phyloP scores from a whole-genome alignment of 768 basidiomycete species.

The Lentinus tigrinus region DNA sequence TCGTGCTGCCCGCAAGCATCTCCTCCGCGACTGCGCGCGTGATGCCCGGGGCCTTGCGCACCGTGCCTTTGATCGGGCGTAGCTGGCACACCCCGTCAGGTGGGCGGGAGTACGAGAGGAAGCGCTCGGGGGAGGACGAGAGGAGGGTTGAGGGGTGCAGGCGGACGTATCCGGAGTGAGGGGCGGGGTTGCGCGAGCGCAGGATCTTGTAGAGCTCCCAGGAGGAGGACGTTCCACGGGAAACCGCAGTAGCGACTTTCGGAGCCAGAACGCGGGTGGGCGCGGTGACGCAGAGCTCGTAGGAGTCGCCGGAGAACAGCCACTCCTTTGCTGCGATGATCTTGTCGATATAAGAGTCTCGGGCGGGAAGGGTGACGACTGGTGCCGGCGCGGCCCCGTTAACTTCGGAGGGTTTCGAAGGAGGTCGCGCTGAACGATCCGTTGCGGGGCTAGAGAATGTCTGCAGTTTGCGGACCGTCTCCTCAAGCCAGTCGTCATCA shows the following conservation, averaged over 20 bases:
- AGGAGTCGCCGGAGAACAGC: conserved; percentile 83
- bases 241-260: conserved; percentile 18
- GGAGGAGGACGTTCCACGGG: conserved; percentile 40
- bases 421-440: not conserved
- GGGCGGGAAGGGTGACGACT: conserved; percentile 53
- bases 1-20: conserved; percentile 61
- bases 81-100: conserved; percentile 71
- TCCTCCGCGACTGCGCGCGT: conserved; percentile 67
- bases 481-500: conserved; percentile 61
- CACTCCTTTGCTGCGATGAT: conserved; percentile 72
- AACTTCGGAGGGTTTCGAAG: conserved; percentile 23
- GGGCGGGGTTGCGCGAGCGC: conserved; percentile 80
- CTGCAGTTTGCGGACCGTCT: conserved; percentile 36
- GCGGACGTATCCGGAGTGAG: conserved; percentile 80
- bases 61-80: conserved; percentile 93
- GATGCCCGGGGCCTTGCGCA: conserved; percentile 65
- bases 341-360: conserved; percentile 58
- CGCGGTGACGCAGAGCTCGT: conserved; percentile 90
- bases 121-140: conserved; percentile 90
- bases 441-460: conserved; percentile 17
- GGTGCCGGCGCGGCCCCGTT: conserved; percentile 17
- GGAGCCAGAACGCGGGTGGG: conserved; percentile 58
- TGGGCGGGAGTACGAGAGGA: conserved; percentile 75
- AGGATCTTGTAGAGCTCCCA: conserved; percentile 77
- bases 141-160: conserved; percentile 75